Conservation (phyloP, 2,329 filamentous ascomycete genomes). For the Drechslerella dactyloides region DNA sequence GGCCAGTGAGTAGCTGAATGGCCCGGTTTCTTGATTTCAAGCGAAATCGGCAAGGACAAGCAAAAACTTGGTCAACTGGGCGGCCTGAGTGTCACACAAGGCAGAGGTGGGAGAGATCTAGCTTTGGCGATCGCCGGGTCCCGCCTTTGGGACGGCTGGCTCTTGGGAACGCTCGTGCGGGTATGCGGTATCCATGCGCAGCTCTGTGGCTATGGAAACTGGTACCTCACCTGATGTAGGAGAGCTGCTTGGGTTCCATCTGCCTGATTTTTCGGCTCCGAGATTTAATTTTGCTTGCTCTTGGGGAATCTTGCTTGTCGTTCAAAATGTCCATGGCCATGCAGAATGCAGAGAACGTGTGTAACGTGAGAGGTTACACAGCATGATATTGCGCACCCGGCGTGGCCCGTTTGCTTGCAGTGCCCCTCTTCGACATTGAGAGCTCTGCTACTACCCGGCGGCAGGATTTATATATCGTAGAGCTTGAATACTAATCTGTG, state of each 20-base stretch:
- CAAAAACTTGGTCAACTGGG: slow-evolving; percentile 6
- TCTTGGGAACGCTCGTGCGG: not conserved
- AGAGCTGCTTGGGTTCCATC: too few relatives aligned
- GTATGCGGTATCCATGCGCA: not conserved
- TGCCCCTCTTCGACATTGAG: not conserved
- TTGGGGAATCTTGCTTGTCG: not conserved
- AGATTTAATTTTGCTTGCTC: too few relatives aligned
- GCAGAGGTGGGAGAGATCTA: slow-evolving; percentile 10
- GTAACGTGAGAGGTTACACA: slow-evolving; percentile 21
- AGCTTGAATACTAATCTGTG: too few relatives aligned
- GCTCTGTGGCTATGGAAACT: too few relatives aligned
- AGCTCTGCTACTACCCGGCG: not conserved
- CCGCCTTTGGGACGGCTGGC: not conserved
- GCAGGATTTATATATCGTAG: too few relatives aligned
- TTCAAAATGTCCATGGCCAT: not conserved
- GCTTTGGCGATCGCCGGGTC: slow-evolving; percentile 20
- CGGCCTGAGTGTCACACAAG: slow-evolving; percentile 1
- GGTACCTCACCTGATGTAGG: too few relatives aligned
- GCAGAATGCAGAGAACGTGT: not conserved
- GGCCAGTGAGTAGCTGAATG: too few relatives aligned
- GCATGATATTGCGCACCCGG: slow-evolving; percentile 39
- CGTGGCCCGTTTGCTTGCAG: slow-evolving; percentile 7
- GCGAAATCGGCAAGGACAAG: not conserved
- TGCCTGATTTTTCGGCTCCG: too few relatives aligned
- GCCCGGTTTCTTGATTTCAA: not conserved